Conservation (phyloP, 2,329 filamentous ascomycete species). For the Hansfordia pulvinata region DNA sequence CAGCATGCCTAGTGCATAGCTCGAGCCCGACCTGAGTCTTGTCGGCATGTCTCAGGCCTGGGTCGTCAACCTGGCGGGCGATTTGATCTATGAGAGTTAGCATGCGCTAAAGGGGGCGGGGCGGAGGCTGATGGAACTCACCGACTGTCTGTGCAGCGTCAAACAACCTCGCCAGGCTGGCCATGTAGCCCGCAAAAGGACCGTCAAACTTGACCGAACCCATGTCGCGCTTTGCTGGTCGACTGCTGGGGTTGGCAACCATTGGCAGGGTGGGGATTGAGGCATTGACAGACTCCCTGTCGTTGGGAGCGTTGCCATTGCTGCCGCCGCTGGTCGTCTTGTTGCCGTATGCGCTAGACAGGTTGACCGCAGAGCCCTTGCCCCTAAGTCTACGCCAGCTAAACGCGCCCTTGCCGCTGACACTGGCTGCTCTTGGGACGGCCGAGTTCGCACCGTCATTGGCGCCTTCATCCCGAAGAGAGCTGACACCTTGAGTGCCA, state of each 20-base stretch:
- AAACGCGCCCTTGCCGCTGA: constrained; percentile 65
- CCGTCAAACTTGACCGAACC: constrained; percentile 60
- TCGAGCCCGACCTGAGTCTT: constrained; percentile 93
- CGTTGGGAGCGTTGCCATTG: constrained; percentile 16
- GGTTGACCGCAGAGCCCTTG: constrained; percentile 65
- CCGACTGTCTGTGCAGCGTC: constrained; percentile 88
- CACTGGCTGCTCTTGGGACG: constrained; percentile 42
- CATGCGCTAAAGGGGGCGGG: background rate
- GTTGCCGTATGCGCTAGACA: constrained; percentile 36
- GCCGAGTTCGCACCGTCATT: constrained; percentile 20
- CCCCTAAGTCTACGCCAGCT: constrained; percentile 84
- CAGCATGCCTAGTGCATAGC: constrained; percentile 81
- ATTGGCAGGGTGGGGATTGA: constrained; percentile 69
- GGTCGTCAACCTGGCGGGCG: constrained; percentile 89
- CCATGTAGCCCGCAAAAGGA: constrained; percentile 84
- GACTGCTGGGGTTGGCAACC: constrained; percentile 50
- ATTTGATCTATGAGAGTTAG: constrained; percentile 61
- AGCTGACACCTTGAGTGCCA: constrained; percentile 52
- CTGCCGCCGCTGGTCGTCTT: constrained; percentile 22
- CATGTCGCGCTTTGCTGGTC: constrained; percentile 60
- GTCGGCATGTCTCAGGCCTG: constrained; percentile 78
- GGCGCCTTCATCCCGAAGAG: constrained; percentile 27
- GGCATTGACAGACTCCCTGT: constrained; percentile 38
- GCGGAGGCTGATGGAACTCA: no score
- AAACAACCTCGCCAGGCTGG: constrained; percentile 75